Evolutionary conservation across 129 eudicot genomes (phyloP), one percentile per base, ranked within the genome.

Genomic region (Lactuca saligna): DNA sequence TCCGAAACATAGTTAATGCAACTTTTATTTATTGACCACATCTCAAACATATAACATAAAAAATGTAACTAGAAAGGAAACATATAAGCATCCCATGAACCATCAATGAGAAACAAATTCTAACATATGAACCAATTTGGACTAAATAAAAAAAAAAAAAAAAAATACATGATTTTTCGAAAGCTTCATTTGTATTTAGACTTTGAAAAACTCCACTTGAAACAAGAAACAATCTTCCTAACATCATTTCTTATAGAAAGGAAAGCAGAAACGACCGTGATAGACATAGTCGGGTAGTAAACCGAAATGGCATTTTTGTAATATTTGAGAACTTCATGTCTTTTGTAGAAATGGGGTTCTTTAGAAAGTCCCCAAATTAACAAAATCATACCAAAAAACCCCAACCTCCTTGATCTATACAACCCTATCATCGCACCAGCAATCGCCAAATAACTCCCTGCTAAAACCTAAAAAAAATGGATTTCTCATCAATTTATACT

Each of bases 371-470:
- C 88, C 87, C 90, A 84, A 3, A 75, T 8, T 68, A 84, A 64
- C 58, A 87, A 80, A 65, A 82, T 70, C 70, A 82, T 59, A 14
- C 95, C 95, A 57, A 77, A 73, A 31, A 84, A 62, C 38, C 90
- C 79, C 76, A 82, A 44, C 42, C 88, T 65, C 31, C 86, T 81
- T 37, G 83, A 74, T 67, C 60, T 73, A 12, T 72, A 61, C 13
- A 70, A 73, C 29, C 90, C 85, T 16, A 84, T 31, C 42, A 84
- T 37, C 29, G 90, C 85, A 49, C 87, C 90, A 1, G 85, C 84
- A 13, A 87, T 83, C 17, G 85, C 80, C 51, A 87, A 79, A 67
- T 87, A 87, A 73, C 95, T 81, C 58, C 95, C 95, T 10, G 55
- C 85, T 58, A 87, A 66, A 67, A 87, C 82, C 95, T 84, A 81